phyloP scores from a whole-genome alignment of 2,329 filamentous ascomycete genomes.

The Botryosphaeria dothidea region DNA sequence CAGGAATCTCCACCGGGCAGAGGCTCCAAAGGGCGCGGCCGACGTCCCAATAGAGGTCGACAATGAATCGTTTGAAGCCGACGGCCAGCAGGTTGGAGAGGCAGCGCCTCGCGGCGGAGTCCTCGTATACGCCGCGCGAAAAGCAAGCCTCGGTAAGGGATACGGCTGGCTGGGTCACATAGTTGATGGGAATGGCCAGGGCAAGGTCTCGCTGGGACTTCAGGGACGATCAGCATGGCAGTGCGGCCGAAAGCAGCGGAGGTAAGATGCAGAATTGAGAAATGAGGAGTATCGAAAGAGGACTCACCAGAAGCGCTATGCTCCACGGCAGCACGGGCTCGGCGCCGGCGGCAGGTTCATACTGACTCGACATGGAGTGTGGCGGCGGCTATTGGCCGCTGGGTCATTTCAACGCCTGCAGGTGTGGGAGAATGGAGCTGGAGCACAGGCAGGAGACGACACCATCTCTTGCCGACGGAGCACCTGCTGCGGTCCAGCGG shows the following conservation, averaged over 20 bases:
- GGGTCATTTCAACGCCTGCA: not conserved
- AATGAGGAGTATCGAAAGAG: constrained; percentile 2
- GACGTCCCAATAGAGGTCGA: constrained; percentile 67
- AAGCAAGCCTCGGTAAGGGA: constrained; percentile 63
- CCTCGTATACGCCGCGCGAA: constrained; percentile 53
- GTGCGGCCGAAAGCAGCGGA: not conserved
- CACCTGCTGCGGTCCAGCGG: constrained; percentile 2
- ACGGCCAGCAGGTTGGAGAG: constrained; percentile 63
- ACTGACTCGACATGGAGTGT: constrained; percentile 17
- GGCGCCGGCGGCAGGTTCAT: constrained; percentile 22
- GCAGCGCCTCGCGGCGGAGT: constrained; percentile 54
- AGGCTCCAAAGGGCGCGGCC: constrained; percentile 57
- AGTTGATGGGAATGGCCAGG: constrained; percentile 63
- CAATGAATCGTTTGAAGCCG: constrained; percentile 59
- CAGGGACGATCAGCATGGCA: not conserved
- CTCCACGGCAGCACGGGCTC: constrained; percentile 23
- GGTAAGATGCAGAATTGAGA: not conserved
- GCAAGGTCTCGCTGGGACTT: constrained; percentile 65
- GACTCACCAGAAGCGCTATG: constrained; percentile 23
- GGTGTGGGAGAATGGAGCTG: not conserved
- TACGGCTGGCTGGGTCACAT: constrained; percentile 58
- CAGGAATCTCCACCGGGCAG: constrained; percentile 59
- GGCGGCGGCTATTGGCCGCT: not conserved
- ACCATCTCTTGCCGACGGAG: constrained; percentile 1
- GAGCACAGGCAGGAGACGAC: constrained; percentile 12